Evolutionary conservation across 768 basidiomycete genomes (phyloP), one percentile per base, ranked within the genome.

Genomic region (Lactifluus piperatus): DNA sequence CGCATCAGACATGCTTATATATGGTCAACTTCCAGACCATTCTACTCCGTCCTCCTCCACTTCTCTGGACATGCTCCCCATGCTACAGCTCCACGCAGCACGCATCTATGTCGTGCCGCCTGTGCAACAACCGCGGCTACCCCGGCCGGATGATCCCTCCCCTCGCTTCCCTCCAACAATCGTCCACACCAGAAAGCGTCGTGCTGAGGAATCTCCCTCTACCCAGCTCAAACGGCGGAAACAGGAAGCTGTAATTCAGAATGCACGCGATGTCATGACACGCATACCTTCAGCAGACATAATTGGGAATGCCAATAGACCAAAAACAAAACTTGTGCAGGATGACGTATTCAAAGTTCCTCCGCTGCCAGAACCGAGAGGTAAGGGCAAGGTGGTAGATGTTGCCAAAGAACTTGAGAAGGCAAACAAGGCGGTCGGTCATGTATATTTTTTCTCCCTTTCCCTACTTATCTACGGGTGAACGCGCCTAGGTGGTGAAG

Each of bases 71-170:
- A 68, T 3, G 22, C 39, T 47, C 52, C 70, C 69, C 1, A 64
- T 56, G 0, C 67, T 86, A 22, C 71, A 74, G 30, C 73, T 87
- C 48, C 65, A 74, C 18, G 86, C 86, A 7, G 85, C 81, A 0
- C 80, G 84, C 41, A 76, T 88, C 59, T 74, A 77, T 9, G 68
- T 78, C 65, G 67, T 70, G 16, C 73, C 77, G 47, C 75, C 73
- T 1, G 62, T 69, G 34, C 66, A 70, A 16, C 69, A 76, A 10
- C 54, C 60, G 27, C 74, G 79, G 6, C 68, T 74, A 0, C 85
- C 84, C 4, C 76, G 88, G 36, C 88, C 88, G 0, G 88, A 91
- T 61, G 88, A 91, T 60, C 88, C 87, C 0, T 88, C 83, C 5
- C 88, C 88, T 8, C 85, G 88, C 18, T 75, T 77, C 29, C 86